A percentile compares a stretch with the other conserved stretches of the same genome.
Evolutionary conservation across 768 basidiomycete species (phyloP).

Genomic region (Pholiota conissans): DNA sequence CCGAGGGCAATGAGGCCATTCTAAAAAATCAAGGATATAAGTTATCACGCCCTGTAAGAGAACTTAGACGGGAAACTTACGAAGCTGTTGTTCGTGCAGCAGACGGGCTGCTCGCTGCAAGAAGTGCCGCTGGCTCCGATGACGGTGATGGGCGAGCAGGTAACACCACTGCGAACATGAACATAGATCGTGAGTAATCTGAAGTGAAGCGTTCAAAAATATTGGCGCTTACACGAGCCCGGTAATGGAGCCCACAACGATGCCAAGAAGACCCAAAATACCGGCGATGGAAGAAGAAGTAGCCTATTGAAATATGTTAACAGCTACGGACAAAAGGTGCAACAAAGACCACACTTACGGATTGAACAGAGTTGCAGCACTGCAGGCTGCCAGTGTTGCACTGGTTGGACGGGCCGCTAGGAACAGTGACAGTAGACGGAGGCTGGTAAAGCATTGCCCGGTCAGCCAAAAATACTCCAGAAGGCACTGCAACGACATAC

Average conservation of each 20-base stretch:
- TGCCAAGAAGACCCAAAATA: slow-evolving; percentile 26
- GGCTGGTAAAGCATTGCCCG: neutral
- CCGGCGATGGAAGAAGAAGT: neutral
- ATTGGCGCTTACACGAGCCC: slow-evolving; percentile 1
- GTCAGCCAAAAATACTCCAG: neutral
- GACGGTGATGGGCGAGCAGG: slow-evolving; percentile 27
- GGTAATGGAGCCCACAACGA: slow-evolving; percentile 1
- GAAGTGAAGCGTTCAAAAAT: too few relatives aligned
- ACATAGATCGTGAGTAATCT: neutral
- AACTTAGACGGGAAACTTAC: slow-evolving; percentile 10
- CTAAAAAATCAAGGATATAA: slow-evolving; percentile 3
- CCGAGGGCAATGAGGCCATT: slow-evolving; percentile 28
- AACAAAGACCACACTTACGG: slow-evolving; percentile 13
- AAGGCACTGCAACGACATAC: neutral
- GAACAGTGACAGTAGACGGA: slow-evolving; percentile 7
- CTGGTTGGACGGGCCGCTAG: slow-evolving; percentile 11
- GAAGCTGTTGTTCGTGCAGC: slow-evolving; percentile 28
- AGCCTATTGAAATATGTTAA: slow-evolving; percentile 1
- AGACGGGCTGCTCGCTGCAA: slow-evolving; percentile 27
- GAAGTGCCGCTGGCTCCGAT: slow-evolving; percentile 23
- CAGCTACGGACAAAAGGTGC: neutral
- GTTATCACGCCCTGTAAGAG: neutral
- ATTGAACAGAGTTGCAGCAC: slow-evolving; percentile 25
- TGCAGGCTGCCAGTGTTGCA: slow-evolving; percentile 27
- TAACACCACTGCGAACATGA: slow-evolving; percentile 7